phyloP scores from a whole-genome alignment of 2,329 filamentous ascomycete species.

The Aspergillus melleus region DNA sequence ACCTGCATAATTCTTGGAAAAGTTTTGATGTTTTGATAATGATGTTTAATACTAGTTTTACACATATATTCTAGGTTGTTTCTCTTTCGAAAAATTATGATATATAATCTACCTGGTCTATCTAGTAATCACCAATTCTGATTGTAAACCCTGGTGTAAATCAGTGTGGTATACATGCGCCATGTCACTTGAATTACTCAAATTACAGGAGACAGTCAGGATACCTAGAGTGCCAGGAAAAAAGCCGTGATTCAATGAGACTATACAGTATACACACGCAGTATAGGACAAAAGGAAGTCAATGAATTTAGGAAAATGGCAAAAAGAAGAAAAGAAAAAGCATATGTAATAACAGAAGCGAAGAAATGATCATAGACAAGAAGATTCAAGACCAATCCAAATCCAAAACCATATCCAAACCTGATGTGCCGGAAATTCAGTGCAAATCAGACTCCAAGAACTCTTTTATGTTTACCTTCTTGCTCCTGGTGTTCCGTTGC shows the following conservation, averaged over 20 bases:
- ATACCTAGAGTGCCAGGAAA: neutral
- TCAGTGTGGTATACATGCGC: too few species aligned
- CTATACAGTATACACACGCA: neutral
- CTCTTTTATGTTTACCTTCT: constrained; percentile 26
- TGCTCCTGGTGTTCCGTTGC: constrained; percentile 18
- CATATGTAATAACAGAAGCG: neutral
- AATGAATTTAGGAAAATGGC: neutral
- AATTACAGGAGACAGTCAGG: too few species aligned
- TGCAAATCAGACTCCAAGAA: constrained; percentile 25
- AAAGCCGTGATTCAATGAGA: neutral
- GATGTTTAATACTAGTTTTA: too few species aligned
- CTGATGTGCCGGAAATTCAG: constrained; percentile 16
- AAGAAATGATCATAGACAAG: constrained; percentile 2
- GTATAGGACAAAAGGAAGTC: neutral
- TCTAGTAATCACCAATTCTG: too few species aligned
- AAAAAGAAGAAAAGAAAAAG: neutral
- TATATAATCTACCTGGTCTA: too few species aligned
- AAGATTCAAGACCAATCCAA: constrained; percentile 8
- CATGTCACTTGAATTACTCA: too few species aligned
- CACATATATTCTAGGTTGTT: too few species aligned
- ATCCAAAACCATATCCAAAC: neutral
- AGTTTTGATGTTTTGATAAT: neutral
- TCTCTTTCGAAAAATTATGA: too few species aligned
- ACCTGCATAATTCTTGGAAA: neutral
- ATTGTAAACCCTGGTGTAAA: too few species aligned